Conservation (phyloP, 768 basidiomycete species). For the Epithele typhae region DNA sequence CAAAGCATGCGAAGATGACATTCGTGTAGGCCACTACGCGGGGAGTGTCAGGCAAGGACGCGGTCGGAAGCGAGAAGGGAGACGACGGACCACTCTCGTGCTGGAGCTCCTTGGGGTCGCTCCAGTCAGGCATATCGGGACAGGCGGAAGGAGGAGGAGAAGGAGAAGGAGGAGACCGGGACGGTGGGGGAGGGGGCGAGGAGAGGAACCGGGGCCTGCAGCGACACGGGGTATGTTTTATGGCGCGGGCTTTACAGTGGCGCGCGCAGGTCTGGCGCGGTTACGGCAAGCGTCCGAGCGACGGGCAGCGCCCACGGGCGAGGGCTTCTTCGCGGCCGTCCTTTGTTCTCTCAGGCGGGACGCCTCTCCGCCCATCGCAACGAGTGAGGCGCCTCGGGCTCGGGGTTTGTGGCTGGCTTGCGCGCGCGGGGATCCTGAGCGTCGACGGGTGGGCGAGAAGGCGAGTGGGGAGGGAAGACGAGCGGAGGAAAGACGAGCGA, state of each 20-base stretch:
- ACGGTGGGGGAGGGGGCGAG: not conserved
- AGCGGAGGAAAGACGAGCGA: too few species aligned
- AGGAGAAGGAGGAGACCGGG: not conserved
- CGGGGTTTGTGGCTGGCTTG: too few species aligned
- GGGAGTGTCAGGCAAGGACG: not conserved
- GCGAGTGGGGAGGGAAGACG: too few species aligned
- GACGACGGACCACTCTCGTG: constrained; percentile 5
- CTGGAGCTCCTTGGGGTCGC: not conserved
- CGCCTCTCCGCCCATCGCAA: constrained; percentile 1
- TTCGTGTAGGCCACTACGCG: constrained; percentile 51
- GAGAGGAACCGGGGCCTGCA: constrained; percentile 3
- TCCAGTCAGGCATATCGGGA: constrained; percentile 22
- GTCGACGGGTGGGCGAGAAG: too few species aligned
- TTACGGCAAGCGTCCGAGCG: constrained; percentile 6
- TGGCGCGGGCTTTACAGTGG: constrained; percentile 4
- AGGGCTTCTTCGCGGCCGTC: not conserved
- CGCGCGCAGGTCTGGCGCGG: not conserved
- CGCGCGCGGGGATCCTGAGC: too few species aligned
- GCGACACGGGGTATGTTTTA: constrained; percentile 3
- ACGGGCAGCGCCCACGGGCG: too few species aligned
- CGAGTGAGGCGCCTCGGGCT: too few species aligned
- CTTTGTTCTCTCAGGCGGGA: too few species aligned
- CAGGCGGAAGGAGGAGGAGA: not conserved
- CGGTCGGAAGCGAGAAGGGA: not conserved
- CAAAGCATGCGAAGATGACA: constrained; percentile 59